Evolutionary conservation across 225 moss, liverwort and hornwort genomes (phyloP), one percentile per base, ranked within the genome.

Genomic region (Anthoceros angustus): DNA sequence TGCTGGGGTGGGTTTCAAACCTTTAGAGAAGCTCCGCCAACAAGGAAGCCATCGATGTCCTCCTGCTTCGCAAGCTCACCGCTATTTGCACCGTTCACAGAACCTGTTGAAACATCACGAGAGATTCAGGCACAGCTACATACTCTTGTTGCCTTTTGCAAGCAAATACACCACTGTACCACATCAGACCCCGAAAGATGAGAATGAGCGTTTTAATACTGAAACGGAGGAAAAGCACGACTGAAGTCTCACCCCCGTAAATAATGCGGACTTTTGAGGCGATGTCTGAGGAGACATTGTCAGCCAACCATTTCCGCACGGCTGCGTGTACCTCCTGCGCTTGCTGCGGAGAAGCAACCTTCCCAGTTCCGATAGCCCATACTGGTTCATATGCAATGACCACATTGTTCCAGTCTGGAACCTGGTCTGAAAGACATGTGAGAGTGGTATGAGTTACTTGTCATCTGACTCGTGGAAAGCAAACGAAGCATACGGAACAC

Each of bases 351-450:
- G 86, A 86, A 71, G 94, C 94, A 63, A 95, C 90, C 69, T 81
- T 81, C 63, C 90, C 90, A 0, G 86, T 95, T 48, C 94, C 94
- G 71, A 95, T 95, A 23, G 94, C 94, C 94, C 94, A 95, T 10
- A 95, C 80, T 40, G 94, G 94, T 71, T 95, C 90, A 74, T 90
- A 95, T 23, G 90, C 90, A 68, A 95, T 88, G 23, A 95, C 90
- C 42, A 95, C 72, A 62, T 90, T 90, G 16, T 74, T 84, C 94
- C 94, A 95, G 63, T 86, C 86, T 39, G 82, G 76, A 66, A 90
- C 79, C 69, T 86, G 85, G 68, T 75, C 94, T 90, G 74, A 12
- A 12, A 8, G 7, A 18, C 10, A 55, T 18, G 18, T n/a, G 14
- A 7, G 55, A 18, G 10, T 18, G n/a, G 23, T 55, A 20, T 6